Percentiles rank a stretch among this genome's conserved stretches.
Conservation (phyloP, 495 filamentous ascomycete genomes). For the Aspergillus coremiiformis region DNA sequence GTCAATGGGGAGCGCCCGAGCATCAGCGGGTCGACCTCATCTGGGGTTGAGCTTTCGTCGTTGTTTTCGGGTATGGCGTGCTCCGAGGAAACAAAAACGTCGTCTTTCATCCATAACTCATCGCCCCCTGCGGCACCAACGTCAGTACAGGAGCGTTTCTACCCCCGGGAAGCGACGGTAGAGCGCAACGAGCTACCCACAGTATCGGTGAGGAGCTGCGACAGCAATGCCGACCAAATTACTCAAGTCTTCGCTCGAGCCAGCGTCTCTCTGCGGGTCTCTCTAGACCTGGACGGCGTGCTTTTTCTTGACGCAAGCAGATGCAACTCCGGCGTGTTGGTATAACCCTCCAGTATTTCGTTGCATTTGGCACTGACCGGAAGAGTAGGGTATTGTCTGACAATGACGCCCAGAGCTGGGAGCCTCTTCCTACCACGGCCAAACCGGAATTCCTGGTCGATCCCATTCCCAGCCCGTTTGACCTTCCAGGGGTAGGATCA, state of each 20-base stretch:
- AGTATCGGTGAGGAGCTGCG: slow-evolving; percentile 1
- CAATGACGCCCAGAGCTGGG: slow-evolving; percentile 15
- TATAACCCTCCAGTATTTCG: neutral
- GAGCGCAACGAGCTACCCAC: slow-evolving; percentile 5
- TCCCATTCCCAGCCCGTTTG: slow-evolving; percentile 15
- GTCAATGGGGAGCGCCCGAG: neutral
- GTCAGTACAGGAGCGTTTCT: slow-evolving; percentile 2
- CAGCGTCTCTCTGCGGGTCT: slow-evolving; percentile 22
- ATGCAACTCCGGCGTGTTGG: slow-evolving; percentile 14
- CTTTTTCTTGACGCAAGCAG: slow-evolving; percentile 25
- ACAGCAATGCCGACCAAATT: neutral
- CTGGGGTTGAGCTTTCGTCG: neutral
- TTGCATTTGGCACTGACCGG: neutral
- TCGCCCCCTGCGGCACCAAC: neutral
- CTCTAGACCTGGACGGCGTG: slow-evolving; percentile 29
- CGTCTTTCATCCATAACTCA: slow-evolving; percentile 12
- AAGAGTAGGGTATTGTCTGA: slow-evolving; percentile 6
- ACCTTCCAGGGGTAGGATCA: slow-evolving; percentile 16
- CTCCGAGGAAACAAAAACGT: slow-evolving; percentile 17
- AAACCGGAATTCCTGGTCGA: slow-evolving; percentile 12
- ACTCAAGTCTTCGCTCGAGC: slow-evolving; percentile 22
- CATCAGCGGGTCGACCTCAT: slow-evolving; percentile 8
- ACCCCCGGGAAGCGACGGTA: neutral
- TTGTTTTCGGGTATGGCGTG: neutral
- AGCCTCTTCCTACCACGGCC: slow-evolving; percentile 18